Conservation (phyloP, 2,329 filamentous ascomycete species). For the Neofusicoccum sp. region DNA sequence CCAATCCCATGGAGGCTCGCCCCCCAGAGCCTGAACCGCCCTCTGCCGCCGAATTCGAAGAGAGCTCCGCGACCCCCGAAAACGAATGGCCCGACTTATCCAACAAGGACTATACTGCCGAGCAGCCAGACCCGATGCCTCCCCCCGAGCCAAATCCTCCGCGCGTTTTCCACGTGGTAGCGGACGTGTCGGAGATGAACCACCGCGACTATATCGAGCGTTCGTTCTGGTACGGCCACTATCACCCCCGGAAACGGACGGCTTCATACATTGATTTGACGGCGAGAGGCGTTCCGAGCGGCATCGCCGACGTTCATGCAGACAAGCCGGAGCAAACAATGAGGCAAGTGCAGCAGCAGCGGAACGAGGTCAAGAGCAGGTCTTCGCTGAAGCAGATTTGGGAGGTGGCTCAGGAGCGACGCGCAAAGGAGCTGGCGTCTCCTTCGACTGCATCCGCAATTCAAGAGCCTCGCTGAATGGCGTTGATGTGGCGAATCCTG, state of each 20-base stretch:
- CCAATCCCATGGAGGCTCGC: neutral
- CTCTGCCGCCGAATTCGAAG: slow-evolving; percentile 17
- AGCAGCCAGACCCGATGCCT: neutral
- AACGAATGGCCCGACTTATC: neutral
- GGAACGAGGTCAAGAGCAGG: slow-evolving; percentile 30
- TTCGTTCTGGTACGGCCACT: neutral
- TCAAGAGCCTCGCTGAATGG: neutral
- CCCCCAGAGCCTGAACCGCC: neutral
- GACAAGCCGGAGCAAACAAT: slow-evolving; percentile 8
- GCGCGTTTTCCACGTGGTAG: slow-evolving; percentile 42
- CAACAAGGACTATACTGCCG: neutral
- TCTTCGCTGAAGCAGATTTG: slow-evolving; percentile 2
- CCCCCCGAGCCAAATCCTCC: slow-evolving; percentile 23
- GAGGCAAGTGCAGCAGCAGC: slow-evolving; percentile 28
- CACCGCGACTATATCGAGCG: slow-evolving; percentile 44
- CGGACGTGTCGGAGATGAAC: slow-evolving; percentile 38
- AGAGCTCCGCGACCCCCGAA: slow-evolving; percentile 12
- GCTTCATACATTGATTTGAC: slow-evolving; percentile 29
- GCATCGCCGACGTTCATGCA: slow-evolving; percentile 9
- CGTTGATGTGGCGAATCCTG: too few relatives aligned
- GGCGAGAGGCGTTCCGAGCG: slow-evolving; percentile 21
- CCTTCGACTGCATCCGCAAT: neutral
- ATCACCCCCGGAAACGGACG: slow-evolving; percentile 15
- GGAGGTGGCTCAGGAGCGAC: neutral
- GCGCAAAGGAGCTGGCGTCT: neutral